Evolutionary conservation across 73 alveolate genomes (phyloP), one percentile per base, ranked within the genome.

Genomic region (Paramecium sonneborni): DNA sequence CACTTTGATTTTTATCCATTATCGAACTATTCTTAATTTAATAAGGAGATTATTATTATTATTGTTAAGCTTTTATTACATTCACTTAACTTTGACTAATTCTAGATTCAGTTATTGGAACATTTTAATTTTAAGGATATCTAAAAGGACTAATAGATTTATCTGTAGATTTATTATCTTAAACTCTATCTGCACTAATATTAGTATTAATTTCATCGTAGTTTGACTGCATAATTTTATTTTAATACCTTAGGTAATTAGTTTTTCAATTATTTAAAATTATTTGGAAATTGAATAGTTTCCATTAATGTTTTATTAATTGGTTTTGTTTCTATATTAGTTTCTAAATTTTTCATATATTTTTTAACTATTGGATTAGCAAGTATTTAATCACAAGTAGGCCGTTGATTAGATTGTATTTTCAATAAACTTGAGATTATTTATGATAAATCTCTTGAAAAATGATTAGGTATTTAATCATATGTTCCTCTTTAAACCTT

Each of bases 401-500:
- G 95, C 39, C 93, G 18, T 32, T 3, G 9, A 34, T 18, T 1
- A 11, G 94, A 92, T 12, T 55, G 21, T 6, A 92, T 76, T 86
- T 86, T n/a, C 12, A 92, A 68, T 37, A 85, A 35, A 8, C 41
- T 20, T 2, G 76, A 79, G 3, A 92, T 86, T 0, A 92, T 57
- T 28, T 57, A 14, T 14, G 46, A 32, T 21, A 92, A 37, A 10
- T 92, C 95, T 23, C 14, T 21, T 1, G 95, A 92, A 57, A 23
- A 92, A 6, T 56, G 14, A 21, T 37, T 26, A 11, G 93, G 94
- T 34, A 92, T 85, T 39, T 70, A 84, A 12, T 85, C 86, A 46
- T 79, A 79, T 23, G 26, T 23, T 79, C 96, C 96, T 62, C 85
- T 48, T 41, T 32, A 15, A 38, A 95, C 93, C 79, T 46, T 70